Evolutionary conservation across 331 rosid genomes (phyloP).

Genomic region (Spiraea crenata): DNA sequence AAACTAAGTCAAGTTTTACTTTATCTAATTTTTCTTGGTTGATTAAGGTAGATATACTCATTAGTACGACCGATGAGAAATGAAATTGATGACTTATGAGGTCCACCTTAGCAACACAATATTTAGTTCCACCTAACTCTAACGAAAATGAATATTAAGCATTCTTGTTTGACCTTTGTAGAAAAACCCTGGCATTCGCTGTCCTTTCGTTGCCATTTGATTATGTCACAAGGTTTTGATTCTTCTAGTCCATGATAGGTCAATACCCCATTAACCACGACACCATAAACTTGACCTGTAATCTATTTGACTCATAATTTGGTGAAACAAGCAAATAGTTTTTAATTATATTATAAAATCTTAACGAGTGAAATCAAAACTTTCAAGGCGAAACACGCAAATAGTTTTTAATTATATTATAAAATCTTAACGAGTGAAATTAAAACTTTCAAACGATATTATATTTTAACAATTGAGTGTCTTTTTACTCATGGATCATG

Average conservation of each 20-base stretch:
- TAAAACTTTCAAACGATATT: too few species aligned
- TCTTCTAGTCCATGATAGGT: constrained; percentile 7
- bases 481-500: too few species aligned
- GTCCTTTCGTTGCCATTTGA: not conserved
- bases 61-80: not conserved
- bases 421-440: too few species aligned
- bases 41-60: not conserved
- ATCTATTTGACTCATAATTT: not conserved
- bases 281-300: not conserved
- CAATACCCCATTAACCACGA: constrained; percentile 4
- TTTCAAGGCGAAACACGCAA: too few species aligned
- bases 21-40: too few species aligned
- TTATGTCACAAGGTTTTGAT: not conserved
- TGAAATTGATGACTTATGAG: not conserved
- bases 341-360: not conserved
- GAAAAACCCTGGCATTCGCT: not conserved
- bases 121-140: not conserved
- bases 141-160: too few species aligned
- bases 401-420: too few species aligned
- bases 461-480: too few species aligned
- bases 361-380: too few species aligned
- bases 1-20: too few species aligned
- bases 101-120: not conserved
- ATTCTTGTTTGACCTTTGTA: constrained; percentile 1
- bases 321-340: not conserved